Evolutionary conservation across 2,329 filamentous ascomycete species (phyloP), one percentile per base, ranked within the genome.

Genomic region (Alternaria metachromatica): DNA sequence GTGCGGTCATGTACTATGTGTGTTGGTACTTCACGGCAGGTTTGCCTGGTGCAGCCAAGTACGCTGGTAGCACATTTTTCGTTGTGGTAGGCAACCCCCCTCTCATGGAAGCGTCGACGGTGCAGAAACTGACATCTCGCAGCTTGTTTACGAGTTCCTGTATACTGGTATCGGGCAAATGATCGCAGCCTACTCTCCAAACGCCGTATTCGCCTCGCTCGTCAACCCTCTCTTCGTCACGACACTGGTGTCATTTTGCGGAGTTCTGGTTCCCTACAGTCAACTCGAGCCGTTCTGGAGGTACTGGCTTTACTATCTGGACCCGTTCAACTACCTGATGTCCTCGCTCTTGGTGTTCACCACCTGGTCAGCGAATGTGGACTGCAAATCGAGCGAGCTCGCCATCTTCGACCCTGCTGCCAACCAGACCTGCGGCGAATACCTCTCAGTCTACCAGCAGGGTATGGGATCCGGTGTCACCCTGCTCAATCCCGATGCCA

Each of bases 271-370:
- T 33, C 82, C 83, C 3, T 89, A 90, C 2, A 77, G 80, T 10
- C 80, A 82, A 3, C 85, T 94, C 23, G 90, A 90, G 0, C 82
- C 86, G 3, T 93, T 94, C 84, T 94, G 92, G 91, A 57, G 74
- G 10, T 81, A 80, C 70, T 82, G 79, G 67, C 51, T 48, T 26
- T 78, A 78, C 71, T 80, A 68, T 21, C 65, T 81, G 23, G 76
- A 80, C 56, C 80, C 79, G 0, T 81, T 79, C 72, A 81, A 76
- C 62, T 82, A 81, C 66, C 76, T 81, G 61, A 77, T 82, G 70
- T 74, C 75, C 11, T 68, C 72, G 1, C 65, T 82, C 5, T 72
- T 82, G n/a, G 65, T 71, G n/a, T 80, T 80, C 62, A 75, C 82
- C 12, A 65, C 74, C 13, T 84, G 81, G 60, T 72, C 82, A 46